These are phyloP conservation scores for Candolleomyces aberdarensis DNA, from an alignment of 768 basidiomycete species.

Conservation along the genomic window DNA sequence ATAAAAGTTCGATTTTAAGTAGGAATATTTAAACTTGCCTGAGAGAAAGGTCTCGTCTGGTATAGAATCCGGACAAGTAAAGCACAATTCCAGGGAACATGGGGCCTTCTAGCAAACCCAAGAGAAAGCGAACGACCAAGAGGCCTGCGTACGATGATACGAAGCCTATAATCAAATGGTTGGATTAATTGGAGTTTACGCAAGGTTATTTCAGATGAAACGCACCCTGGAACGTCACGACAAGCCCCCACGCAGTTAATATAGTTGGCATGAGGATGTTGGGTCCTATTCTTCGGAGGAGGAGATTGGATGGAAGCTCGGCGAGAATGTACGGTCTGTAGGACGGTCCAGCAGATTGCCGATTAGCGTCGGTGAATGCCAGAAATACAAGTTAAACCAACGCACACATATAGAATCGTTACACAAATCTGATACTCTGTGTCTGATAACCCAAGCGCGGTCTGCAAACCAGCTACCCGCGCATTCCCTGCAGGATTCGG, in stretches of 20 bases:
- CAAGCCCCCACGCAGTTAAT: conserved; percentile 49
- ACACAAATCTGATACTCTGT: conserved; percentile 35
- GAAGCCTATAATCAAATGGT: conserved; percentile 27
- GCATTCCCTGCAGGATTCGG: conserved; percentile 34
- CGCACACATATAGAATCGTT: conserved; percentile 32
- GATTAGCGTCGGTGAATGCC: no score
- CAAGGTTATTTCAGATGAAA: not conserved
- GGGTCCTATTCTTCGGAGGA: conserved; percentile 43
- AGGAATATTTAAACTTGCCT: conserved; percentile 17
- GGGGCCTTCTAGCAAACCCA: conserved; percentile 51
- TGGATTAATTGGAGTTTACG: not conserved
- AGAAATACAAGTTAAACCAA: not conserved
- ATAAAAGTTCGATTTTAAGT: not conserved
- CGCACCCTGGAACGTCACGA: conserved; percentile 40
- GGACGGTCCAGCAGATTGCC: not conserved
- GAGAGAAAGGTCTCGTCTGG: conserved; percentile 29
- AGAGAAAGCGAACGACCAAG: conserved; percentile 45
- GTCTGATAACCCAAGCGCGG: conserved; percentile 35
- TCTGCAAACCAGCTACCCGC: conserved; percentile 47
- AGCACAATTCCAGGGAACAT: conserved; percentile 39
- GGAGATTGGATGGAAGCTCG: conserved; percentile 48
- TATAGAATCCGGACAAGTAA: conserved; percentile 40
- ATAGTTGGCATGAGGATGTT: conserved; percentile 45
- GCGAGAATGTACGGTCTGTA: conserved; percentile 40
- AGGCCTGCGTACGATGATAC: conserved; percentile 46